Evolutionary conservation across 441 rosid species (phyloP).

Genomic region (Euphorbia schlechtendalii): DNA sequence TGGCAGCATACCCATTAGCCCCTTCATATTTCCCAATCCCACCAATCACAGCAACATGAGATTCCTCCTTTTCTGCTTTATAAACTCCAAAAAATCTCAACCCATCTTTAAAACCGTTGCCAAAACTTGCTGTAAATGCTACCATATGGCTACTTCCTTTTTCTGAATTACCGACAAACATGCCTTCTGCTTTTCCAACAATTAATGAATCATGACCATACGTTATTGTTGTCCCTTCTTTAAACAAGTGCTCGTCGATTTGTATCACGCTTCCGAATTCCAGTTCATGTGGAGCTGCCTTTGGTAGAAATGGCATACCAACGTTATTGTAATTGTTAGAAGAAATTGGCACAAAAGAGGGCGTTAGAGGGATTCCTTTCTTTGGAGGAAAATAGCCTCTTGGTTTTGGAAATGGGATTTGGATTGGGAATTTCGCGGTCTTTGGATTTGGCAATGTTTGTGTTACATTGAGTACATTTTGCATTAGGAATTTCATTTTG

Average conservation of each 20-base stretch:
- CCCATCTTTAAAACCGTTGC: slow-evolving; percentile 23
- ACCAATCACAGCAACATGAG: slow-evolving; percentile 50
- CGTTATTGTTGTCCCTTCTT: slow-evolving; percentile 2
- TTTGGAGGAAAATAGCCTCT: slow-evolving; percentile 41
- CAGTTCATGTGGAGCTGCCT: slow-evolving; percentile 39
- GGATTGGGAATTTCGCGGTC: slow-evolving; percentile 20
- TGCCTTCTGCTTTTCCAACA: slow-evolving; percentile 48
- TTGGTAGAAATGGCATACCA: slow-evolving; percentile 33
- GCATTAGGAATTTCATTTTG: slow-evolving; percentile 43
- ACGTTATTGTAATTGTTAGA: background rate
- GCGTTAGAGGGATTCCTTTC: slow-evolving; percentile 41
- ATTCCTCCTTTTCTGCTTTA: slow-evolving; percentile 28
- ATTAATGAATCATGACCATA: background rate
- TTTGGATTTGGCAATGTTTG: slow-evolving; percentile 14
- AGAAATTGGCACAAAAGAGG: slow-evolving; percentile 29
- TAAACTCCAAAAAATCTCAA: slow-evolving; percentile 41
- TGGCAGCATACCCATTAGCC: slow-evolving; percentile 52
- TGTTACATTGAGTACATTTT: slow-evolving; percentile 32
- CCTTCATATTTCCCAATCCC: slow-evolving; percentile 39
- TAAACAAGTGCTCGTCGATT: slow-evolving; percentile 35
- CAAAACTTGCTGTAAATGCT: slow-evolving; percentile 38
- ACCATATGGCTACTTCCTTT: slow-evolving; percentile 34
- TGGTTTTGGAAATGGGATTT: slow-evolving; percentile 49
- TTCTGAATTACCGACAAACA: slow-evolving; percentile 41
- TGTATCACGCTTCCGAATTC: slow-evolving; percentile 33